phyloP scores from a whole-genome alignment of 345 rosid genomes.

The Fremontodendron californicum region DNA sequence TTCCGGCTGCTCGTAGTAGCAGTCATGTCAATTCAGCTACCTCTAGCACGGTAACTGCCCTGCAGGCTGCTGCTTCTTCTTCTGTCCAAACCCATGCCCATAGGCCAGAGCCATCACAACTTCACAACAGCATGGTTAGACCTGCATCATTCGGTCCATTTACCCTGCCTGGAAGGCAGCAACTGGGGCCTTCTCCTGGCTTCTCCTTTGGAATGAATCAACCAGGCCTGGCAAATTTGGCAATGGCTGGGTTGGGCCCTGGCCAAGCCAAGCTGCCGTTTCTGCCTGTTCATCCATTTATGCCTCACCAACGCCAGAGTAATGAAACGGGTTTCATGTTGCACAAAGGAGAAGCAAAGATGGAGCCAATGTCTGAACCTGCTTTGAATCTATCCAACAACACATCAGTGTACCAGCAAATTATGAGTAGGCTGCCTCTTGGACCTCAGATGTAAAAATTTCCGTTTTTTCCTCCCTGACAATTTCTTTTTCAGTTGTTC shows the following conservation, averaged over 20 bases:
- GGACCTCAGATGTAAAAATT: constrained; percentile 57
- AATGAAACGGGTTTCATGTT: constrained; percentile 57
- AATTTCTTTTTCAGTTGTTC: neutral
- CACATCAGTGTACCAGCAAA: constrained; percentile 61
- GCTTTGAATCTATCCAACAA: constrained; percentile 49
- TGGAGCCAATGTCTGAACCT: constrained; percentile 66
- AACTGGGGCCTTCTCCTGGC: constrained; percentile 52
- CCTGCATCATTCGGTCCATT: constrained; percentile 49
- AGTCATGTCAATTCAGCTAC: constrained; percentile 47
- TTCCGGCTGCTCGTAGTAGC: constrained; percentile 85
- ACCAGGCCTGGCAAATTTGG: constrained; percentile 52
- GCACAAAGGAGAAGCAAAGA: constrained; percentile 78
- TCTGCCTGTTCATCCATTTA: constrained; percentile 49
- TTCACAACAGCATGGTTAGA: constrained; percentile 52
- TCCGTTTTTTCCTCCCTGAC: neutral
- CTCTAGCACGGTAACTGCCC: constrained; percentile 25
- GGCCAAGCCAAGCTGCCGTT: constrained; percentile 60
- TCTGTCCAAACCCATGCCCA: constrained; percentile 42
- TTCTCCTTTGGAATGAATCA: constrained; percentile 68
- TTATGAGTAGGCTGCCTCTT: constrained; percentile 81
- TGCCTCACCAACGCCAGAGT: constrained; percentile 47
- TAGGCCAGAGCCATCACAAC: constrained; percentile 57
- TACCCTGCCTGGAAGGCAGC: constrained; percentile 69
- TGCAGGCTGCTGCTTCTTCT: constrained; percentile 33
- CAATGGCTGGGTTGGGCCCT: constrained; percentile 64